Conservation (phyloP, 768 basidiomycete genomes). For the Termitomyces sp. region DNA sequence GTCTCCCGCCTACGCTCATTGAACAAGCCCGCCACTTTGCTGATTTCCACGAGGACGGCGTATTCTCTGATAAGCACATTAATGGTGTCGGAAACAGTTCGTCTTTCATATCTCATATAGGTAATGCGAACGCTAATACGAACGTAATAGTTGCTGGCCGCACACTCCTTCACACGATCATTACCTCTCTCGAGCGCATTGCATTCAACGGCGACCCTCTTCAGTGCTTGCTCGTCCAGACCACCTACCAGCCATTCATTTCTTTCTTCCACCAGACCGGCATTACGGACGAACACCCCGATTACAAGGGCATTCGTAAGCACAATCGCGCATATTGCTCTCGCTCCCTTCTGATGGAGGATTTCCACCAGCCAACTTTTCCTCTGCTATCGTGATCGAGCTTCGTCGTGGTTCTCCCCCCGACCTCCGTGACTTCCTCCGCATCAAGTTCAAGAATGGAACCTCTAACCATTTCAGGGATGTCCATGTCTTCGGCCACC, state of each 20-base stretch:
- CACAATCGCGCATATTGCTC: conserved; percentile 13
- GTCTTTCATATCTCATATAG: conserved; percentile 22
- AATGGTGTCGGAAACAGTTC: conserved; percentile 75
- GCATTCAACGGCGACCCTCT: conserved; percentile 78
- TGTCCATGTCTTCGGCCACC: conserved; percentile 71
- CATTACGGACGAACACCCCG: conserved; percentile 50
- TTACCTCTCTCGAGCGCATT: conserved; percentile 71
- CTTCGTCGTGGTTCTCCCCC: conserved; percentile 72
- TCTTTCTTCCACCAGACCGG: conserved; percentile 82
- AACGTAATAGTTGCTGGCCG: conserved; percentile 68
- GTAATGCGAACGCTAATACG: not conserved
- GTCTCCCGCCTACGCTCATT: conserved; percentile 74
- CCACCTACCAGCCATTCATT: conserved; percentile 89
- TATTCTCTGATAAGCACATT: conserved; percentile 64
- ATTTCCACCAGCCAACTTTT: conserved; percentile 54
- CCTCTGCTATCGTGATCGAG: conserved; percentile 74
- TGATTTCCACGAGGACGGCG: conserved; percentile 72
- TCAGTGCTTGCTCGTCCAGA: conserved; percentile 73
- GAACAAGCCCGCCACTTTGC: conserved; percentile 75
- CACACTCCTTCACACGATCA: conserved; percentile 69
- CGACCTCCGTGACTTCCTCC: conserved; percentile 76
- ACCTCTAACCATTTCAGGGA: conserved; percentile 59
- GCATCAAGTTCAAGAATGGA: conserved; percentile 85
- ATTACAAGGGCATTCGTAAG: conserved; percentile 64
- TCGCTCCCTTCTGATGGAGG: not conserved